A percentile compares a stretch with the other conserved stretches of the same genome.
Conservation (phyloP, 495 filamentous ascomycete species). For the Arthonia radiata region DNA sequence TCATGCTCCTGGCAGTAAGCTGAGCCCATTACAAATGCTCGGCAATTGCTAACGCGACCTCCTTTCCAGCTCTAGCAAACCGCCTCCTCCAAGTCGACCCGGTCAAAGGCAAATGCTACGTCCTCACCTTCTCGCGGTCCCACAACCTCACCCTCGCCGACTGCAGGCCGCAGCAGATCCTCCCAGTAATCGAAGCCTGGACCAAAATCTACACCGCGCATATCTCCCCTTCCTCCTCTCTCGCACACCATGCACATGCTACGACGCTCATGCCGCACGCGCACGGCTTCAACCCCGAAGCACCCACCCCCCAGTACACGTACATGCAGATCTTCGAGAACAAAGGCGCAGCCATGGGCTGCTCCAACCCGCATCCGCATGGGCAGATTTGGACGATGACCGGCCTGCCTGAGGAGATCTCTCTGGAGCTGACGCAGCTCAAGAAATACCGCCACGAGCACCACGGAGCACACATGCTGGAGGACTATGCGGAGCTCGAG, state of each 20-base stretch:
- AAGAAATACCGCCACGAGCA: slow-evolving; percentile 48
- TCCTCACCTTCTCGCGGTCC: slow-evolving; percentile 71
- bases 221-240: slow-evolving; percentile 44
- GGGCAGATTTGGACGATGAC: slow-evolving; percentile 92
- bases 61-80: slow-evolving; percentile 34
- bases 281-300: slow-evolving; percentile 18
- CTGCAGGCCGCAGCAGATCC: slow-evolving; percentile 38
- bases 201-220: slow-evolving; percentile 67
- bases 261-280: slow-evolving; percentile 23
- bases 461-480: slow-evolving; percentile 45
- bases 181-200: slow-evolving; percentile 64
- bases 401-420: slow-evolving; percentile 66
- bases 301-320: slow-evolving; percentile 53
- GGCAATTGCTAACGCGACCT: neutral
- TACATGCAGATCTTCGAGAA: slow-evolving; percentile 99
- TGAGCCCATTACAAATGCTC: slow-evolving; percentile 1
- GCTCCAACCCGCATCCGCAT: slow-evolving; percentile 95
- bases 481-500: slow-evolving; percentile 72
- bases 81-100: slow-evolving; percentile 61
- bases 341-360: slow-evolving; percentile 94
- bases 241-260: slow-evolving; percentile 23
- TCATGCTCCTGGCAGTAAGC: slow-evolving; percentile 23
- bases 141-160: slow-evolving; percentile 89
- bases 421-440: slow-evolving; percentile 51
- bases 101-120: slow-evolving; percentile 91